Evolutionary conservation across 306 rosid genomes (phyloP).

Genomic region (Sophora flavescens): DNA sequence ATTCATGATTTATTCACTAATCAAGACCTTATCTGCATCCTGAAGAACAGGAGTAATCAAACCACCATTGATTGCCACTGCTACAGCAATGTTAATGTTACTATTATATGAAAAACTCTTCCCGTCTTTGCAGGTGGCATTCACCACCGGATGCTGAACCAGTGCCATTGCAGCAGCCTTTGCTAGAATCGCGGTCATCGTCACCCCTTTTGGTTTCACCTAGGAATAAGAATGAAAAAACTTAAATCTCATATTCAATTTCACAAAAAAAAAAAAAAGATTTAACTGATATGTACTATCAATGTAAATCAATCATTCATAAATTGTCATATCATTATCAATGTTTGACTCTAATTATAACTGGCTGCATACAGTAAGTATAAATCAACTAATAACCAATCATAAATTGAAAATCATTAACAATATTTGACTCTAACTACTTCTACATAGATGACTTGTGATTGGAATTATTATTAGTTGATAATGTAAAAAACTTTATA

Average conservation of each 20-base stretch:
- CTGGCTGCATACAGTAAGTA: no score
- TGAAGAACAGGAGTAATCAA: slow-evolving; percentile 81
- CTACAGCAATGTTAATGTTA: slow-evolving; percentile 71
- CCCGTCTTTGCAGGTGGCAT: slow-evolving; percentile 72
- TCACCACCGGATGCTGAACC: slow-evolving; percentile 74
- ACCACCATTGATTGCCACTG: slow-evolving; percentile 77
- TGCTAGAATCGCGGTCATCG: slow-evolving; percentile 89
- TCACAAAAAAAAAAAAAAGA: background rate
- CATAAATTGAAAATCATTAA: no score
- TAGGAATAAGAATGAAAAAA: slow-evolving; percentile 36
- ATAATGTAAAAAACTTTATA: no score
- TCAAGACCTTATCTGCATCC: slow-evolving; percentile 76
- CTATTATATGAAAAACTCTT: slow-evolving; percentile 65
- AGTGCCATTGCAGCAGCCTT: slow-evolving; percentile 81
- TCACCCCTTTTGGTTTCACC: slow-evolving; percentile 95
- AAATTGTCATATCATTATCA: no score
- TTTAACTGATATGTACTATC: background rate
- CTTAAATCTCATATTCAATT: slow-evolving; percentile 17
- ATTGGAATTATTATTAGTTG: no score
- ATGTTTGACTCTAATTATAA: no score
- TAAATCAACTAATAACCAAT: no score
- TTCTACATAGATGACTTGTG: no score
- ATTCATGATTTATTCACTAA: background rate
- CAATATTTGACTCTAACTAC: no score
- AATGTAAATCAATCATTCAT: no score